Evolutionary conservation across 768 basidiomycete genomes (phyloP).

Genomic region (Russula griseocarnosa): DNA sequence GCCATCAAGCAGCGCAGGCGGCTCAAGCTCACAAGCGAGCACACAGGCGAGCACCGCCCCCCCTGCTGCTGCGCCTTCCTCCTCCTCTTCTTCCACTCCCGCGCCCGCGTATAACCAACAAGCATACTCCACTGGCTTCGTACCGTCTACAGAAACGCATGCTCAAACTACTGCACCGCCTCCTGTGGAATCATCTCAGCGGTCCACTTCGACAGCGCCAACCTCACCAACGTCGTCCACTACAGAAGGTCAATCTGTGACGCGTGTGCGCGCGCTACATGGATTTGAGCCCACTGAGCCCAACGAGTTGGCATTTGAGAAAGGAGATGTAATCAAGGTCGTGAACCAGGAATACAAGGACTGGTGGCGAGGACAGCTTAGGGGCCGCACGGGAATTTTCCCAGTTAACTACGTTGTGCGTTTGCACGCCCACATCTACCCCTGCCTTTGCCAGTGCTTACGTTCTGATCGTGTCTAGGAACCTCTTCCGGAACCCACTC

Average conservation of each 20-base stretch:
- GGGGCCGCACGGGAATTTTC: slow-evolving; percentile 90
- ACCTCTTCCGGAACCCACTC: slow-evolving; percentile 78
- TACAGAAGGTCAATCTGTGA: slow-evolving; percentile 45
- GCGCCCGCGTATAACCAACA: slow-evolving; percentile 27
- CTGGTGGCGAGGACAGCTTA: slow-evolving; percentile 95
- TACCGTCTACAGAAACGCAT: slow-evolving; percentile 35
- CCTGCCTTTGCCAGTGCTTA: not conserved
- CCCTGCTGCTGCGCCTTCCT: slow-evolving; percentile 28
- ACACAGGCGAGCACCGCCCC: slow-evolving; percentile 28
- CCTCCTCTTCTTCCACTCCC: slow-evolving; percentile 24
- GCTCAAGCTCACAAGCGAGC: slow-evolving; percentile 34
- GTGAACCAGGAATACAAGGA: slow-evolving; percentile 91
- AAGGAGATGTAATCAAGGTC: slow-evolving; percentile 92
- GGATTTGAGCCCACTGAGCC: slow-evolving; percentile 83
- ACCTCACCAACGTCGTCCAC: slow-evolving; percentile 31
- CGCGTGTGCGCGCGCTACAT: slow-evolving; percentile 85
- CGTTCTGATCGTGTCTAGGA: slow-evolving; percentile 45
- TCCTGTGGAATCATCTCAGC: slow-evolving; percentile 29
- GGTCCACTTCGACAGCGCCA: slow-evolving; percentile 30
- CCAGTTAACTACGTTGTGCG: slow-evolving; percentile 93
- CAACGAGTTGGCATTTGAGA: slow-evolving; percentile 87
- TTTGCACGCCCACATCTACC: slow-evolving; percentile 23
- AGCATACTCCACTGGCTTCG: slow-evolving; percentile 52
- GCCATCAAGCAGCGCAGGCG: slow-evolving; percentile 38
- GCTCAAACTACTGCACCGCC: slow-evolving; percentile 27